Conservation (phyloP, 768 basidiomycete species). For the Russula abietina region DNA sequence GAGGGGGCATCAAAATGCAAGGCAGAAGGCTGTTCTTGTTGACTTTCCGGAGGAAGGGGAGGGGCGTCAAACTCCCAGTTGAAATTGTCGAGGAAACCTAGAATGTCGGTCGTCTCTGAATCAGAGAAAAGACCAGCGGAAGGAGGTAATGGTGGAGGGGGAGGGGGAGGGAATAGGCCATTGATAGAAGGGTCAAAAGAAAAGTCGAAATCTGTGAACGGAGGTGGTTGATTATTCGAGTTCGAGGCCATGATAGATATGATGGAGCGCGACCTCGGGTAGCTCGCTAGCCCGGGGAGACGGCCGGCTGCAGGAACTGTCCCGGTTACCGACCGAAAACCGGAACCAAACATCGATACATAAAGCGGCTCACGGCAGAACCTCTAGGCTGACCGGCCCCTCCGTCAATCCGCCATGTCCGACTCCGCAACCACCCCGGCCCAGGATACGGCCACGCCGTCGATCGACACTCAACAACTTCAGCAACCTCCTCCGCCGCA, state of each 20-base stretch:
- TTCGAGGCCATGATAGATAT: slow-evolving; percentile 5
- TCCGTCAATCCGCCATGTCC: slow-evolving; percentile 65
- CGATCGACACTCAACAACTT: slow-evolving; percentile 54
- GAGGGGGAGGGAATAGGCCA: slow-evolving; percentile 52
- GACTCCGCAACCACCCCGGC: slow-evolving; percentile 64
- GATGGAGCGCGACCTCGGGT: background rate
- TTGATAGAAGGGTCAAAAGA: slow-evolving; percentile 57
- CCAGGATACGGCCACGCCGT: slow-evolving; percentile 52
- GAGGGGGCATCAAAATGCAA: slow-evolving; percentile 20
- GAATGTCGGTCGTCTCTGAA: slow-evolving; percentile 69
- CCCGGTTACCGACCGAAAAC: slow-evolving; percentile 22
- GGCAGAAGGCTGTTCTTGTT: slow-evolving; percentile 9
- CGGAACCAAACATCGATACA: slow-evolving; percentile 24
- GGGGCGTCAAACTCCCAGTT: slow-evolving; percentile 51
- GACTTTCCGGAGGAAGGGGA: slow-evolving; percentile 3
- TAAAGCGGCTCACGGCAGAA: slow-evolving; percentile 23
- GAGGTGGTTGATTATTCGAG: slow-evolving; percentile 41
- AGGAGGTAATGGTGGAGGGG: slow-evolving; percentile 56
- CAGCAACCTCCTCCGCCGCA: slow-evolving; percentile 29
- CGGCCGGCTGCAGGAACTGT: slow-evolving; percentile 15
- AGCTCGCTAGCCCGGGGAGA: background rate
- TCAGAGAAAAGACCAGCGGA: slow-evolving; percentile 76
- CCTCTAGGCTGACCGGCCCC: slow-evolving; percentile 29
- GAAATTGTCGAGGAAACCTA: slow-evolving; percentile 80
- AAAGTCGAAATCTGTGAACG: slow-evolving; percentile 67